Base-by-base conservation (phyloP, 257 asterid species). In the Forsythia viridissima region DNA sequence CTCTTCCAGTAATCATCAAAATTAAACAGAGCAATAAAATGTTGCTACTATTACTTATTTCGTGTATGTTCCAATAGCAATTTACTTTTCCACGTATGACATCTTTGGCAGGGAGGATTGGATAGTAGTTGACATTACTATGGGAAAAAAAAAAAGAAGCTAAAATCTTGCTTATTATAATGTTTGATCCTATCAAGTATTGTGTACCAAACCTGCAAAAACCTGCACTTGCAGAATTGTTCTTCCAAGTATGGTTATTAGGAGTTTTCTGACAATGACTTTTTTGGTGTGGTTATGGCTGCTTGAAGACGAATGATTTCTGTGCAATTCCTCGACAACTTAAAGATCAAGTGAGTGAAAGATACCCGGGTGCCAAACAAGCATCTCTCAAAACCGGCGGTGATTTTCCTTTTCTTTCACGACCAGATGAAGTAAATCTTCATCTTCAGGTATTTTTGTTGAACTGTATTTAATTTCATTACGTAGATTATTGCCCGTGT, bases 401-500 rank as follows among this genome's bases (percentile, higher is more conserved):
- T 40, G 98, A 92, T 84, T 93, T 93, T 77, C 99, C 98, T 73
- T 96, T 93, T 81, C 99, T 93, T 81, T 96, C 98, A 8, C 87
- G 97, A 30, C 89, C 99, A 0, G 99, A 91, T 84, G 99, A 96
- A 93, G 94, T 96, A 75, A 93, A 92, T 87, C 97, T 93, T 81
- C 97, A 96, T 84, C 99, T 96, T 86, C 99, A 91, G 99, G 99
- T 93, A 84, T 30, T 21, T 48, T 13, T 65, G 34, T 30, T 30
- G 34, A 30, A 30, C 34, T 30, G 34, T 30, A 30, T 30, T 30
- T 30, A 30, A 30, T 30, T 30, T 30, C 34, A 30, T 30, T 30
- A 30, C 34, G 34, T 30, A 30, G 34, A 30, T 30, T 30, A 30
- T 30, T 30, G 34, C 34, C 34, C 0, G 0, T 30, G 34, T 30